Base-by-base conservation (phyloP, 257 asterid species). In the Ocimum tenuiflorum region DNA sequence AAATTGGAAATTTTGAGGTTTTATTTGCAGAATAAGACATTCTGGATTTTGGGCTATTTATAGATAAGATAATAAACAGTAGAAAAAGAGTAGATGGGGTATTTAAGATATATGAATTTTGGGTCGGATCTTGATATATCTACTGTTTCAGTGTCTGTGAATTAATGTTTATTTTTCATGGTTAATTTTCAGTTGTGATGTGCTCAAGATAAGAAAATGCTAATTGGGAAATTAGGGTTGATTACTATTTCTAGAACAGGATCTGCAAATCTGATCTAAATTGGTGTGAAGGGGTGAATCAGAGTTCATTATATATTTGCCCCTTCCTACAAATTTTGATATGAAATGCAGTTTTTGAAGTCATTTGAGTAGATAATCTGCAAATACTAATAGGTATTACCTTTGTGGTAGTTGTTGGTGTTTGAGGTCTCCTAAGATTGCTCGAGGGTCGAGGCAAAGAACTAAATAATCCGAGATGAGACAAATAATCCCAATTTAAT, bases 71-170 rank as follows among this genome's bases (percentile, higher is more conserved):
- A n/a, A n/a, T n/a, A n/a, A n/a, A n/a, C n/a, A n/a, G n/a, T n/a
- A n/a, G n/a, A 12, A 15, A 24, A 20, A 56, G 33, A 56, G 33
- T 22, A 7, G 6, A 61, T 3, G 6, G 27, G 23, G 33, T 14
- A 24, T 22, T 9, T 50, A 27, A 49, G 61, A 47, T 55, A 61
- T 15, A 19, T 64, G 60, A 36, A 53, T 47, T 24, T 50, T 43
- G 41, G 48, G 13, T 60, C 54, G 27, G 67, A 64, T 56, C 67
- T 72, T 64, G 61, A 41, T 45, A 7, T 14, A 54, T 62, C 2
- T 19, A 7, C 15, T 54, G 48, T 23, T 48, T 7, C 23, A 17
- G 10, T 50, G 56, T 56, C 42, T 2, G 8, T n/a, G 36, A 20
- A 65, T 51, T 61, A n/a, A n/a, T n/a, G n/a, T 12, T 14, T 51